Evolutionary conservation across 192 early-diverging fungal species (phyloP).

Genomic region (Haplosporangium gracile): DNA sequence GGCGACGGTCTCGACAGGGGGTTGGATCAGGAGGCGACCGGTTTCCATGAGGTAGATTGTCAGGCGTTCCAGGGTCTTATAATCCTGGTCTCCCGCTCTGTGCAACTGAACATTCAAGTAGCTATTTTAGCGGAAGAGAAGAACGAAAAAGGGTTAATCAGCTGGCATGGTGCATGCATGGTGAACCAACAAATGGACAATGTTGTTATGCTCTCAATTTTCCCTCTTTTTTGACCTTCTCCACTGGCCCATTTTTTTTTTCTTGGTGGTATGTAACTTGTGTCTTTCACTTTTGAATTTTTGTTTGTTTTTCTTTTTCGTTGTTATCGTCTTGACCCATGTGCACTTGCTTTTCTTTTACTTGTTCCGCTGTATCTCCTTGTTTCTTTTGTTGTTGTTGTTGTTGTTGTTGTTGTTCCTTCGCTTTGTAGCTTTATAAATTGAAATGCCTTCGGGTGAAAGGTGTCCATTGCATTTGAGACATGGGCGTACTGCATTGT

Average conservation of each 20-base stretch:
- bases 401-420: background rate
- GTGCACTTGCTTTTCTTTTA: no score
- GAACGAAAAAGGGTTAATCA: no score
- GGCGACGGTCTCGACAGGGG: constrained; percentile 70
- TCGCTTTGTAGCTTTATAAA: no score
- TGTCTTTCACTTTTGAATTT: background rate
- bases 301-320: background rate
- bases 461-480: background rate
- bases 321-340: no score
- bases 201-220: background rate
- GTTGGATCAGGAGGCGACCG: constrained; percentile 68
- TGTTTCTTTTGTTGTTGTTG: background rate
- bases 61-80: constrained; percentile 73
- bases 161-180: no score
- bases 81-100: constrained; percentile 66
- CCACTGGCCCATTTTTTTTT: background rate
- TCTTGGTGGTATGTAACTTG: background rate
- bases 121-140: constrained; percentile 25
- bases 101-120: constrained; percentile 67
- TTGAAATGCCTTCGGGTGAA: background rate
- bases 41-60: constrained; percentile 84
- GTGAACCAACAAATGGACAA: background rate
- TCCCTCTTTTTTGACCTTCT: background rate
- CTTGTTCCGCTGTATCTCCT: background rate
- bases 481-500: background rate